Evolutionary conservation across 148 eudicot genomes (phyloP), one percentile per base, ranked within the genome.

Genomic region (Rhododendron henanense): DNA sequence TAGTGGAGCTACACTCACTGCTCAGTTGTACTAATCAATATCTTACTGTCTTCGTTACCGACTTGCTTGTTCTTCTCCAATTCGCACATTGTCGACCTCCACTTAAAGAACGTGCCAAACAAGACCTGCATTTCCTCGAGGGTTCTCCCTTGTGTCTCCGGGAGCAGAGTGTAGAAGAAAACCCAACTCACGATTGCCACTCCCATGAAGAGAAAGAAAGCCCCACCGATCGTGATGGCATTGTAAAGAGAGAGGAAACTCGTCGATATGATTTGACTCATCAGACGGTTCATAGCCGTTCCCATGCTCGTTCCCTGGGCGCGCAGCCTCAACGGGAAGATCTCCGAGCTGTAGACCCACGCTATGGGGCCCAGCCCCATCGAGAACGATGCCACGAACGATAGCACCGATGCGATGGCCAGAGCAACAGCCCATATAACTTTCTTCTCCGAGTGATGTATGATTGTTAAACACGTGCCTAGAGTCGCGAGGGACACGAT

Each of bases 121-220:
- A 95, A 87, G 25, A 51, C 81, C 74, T 92, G 90, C 93, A 95
- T 92, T 3, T 92, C 92, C 81, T 95, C 96, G 0, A 95, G 93
- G 33, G 92, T 91, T 59, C 74, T 87, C 41, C 96, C 98, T 48
- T 88, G 93, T 5, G 98, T 94, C 87, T 95, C 98, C 1, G 95
- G 98, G 4, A 90, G 74, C 53, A 95, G 82, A 0, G 93, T 88
- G 84, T 84, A 95, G 74, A 93, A 89, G 86, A 95, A 95, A 28
- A 94, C 13, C 90, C 90, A 93, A 2, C 90, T 93, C 33, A 91
- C 71, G 0, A 71, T 50, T 3, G 94, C 96, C 0, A 95, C 71
- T 31, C 91, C 95, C 4, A 90, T 82, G 73, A 88, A 95, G 1
- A 95, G 44, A 69, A 87, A 92, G 85, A 95, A 95, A 6, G 94